Evolutionary conservation across 2,329 filamentous ascomycete genomes (phyloP).

Genomic region (Cordyceps fumosorosea): DNA sequence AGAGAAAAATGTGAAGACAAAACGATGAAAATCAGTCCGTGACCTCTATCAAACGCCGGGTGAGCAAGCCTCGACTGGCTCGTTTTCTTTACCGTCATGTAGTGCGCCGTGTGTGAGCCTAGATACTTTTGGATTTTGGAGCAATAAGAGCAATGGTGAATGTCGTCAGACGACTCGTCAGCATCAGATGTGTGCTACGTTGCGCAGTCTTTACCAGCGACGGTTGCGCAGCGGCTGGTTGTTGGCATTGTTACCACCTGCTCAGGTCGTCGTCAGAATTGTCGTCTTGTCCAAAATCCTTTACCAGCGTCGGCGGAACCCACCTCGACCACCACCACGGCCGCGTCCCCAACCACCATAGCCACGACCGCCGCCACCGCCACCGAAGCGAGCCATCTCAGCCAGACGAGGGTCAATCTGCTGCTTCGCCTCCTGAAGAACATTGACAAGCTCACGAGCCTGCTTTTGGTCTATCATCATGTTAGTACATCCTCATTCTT

Average conservation of each 20-base stretch:
- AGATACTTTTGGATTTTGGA: conserved; percentile 7
- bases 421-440: conserved; percentile 92
- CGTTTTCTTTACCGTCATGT: conserved; percentile 14
- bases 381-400: conserved; percentile 92
- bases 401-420: conserved; percentile 91
- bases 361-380: conserved; percentile 72
- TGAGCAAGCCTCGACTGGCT: conserved; percentile 14
- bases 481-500: conserved; percentile 26
- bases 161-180: conserved; percentile 6
- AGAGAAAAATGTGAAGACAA: background rate
- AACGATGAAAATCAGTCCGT: conserved; percentile 14
- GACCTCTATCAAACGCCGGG: conserved; percentile 28
- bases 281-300: conserved; percentile 18
- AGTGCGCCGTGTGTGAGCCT: conserved; percentile 2
- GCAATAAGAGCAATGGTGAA: conserved; percentile 8
- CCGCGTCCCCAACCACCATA: conserved; percentile 65
- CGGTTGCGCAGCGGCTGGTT: conserved; percentile 43
- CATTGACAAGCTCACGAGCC: conserved; percentile 90
- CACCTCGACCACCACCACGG: conserved; percentile 43
- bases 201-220: conserved; percentile 38
- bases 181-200: conserved; percentile 7
- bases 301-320: conserved; percentile 29
- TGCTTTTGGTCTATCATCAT: conserved; percentile 69
- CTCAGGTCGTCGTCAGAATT: conserved; percentile 21
- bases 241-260: conserved; percentile 43